Evolutionary conservation across 106 monocot genomes (phyloP).

Genomic region (Acanthochlamys bracteata): DNA sequence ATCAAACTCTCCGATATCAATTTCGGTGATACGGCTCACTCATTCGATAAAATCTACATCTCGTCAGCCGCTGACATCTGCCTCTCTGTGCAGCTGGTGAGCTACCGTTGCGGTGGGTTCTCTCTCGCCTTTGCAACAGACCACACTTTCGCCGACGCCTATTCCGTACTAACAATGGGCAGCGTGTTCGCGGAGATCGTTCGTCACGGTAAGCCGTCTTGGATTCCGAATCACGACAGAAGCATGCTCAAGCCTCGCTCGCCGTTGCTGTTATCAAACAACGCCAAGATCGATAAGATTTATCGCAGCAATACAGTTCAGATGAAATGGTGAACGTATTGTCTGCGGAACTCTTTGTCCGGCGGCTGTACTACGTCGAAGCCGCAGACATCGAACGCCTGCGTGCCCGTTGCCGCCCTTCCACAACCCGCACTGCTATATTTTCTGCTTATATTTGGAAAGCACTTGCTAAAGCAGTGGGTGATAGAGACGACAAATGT

Average conservation of each 20-base stretch:
- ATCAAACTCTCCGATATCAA: neutral
- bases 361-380: neutral
- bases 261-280: neutral
- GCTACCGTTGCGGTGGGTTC: neutral
- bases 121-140: neutral
- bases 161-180: neutral
- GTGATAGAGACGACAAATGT: conserved; percentile 7
- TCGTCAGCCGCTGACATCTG: neutral
- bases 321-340: neutral
- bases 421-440: neutral
- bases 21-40: neutral
- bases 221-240: neutral
- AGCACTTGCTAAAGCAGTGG: neutral
- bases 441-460: conserved; percentile 9
- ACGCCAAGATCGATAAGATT: neutral
- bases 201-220: neutral
- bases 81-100: neutral
- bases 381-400: neutral
- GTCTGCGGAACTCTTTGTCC: neutral
- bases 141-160: neutral
- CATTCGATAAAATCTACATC: neutral
- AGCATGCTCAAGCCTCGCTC: neutral
- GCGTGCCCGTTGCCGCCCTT: neutral
- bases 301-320: neutral
- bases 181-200: neutral